Evolutionary conservation across 208 protist species (phyloP), one percentile per base, ranked within the genome.

Genomic region (Jaenimonas drosophilae): DNA sequence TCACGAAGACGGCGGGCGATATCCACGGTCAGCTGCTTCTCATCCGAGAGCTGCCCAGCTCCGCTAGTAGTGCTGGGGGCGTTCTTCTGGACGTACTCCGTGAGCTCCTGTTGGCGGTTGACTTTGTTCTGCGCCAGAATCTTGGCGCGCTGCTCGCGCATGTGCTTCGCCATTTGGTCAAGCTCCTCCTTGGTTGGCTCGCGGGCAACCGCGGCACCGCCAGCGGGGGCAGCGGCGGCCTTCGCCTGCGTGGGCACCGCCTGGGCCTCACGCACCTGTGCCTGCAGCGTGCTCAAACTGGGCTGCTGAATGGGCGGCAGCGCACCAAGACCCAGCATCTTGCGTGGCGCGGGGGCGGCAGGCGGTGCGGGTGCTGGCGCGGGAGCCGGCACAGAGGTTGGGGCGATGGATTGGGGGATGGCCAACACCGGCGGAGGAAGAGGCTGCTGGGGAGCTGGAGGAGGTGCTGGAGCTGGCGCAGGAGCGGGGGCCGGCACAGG

Each of bases 1-100:
- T 80, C 78, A 34, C 83, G 83, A 17, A 92, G 66, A 11, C 83
- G 77, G 0, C 73, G 75, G n/a, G 78, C 83, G 29, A 92, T 76
- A 26, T 88, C 78, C 9, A 92, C 49, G 3, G 73, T 92, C 49
- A 92, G 57, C 34, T 88, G 63, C 41, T 75, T 74, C 29, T 59
- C 59, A 17, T 41, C 49, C 27, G 49, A 43, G 21, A 59, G 52
- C 6, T 49, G 21, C 26, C 47, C 49, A 19, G 33, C 54, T 4
- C 24, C 51, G 9, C 19, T 24, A 21, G 11, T 28, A 27, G 50
- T 11, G 16, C 44, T 51, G 32, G 38, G 53, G 36, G 54, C 65
- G 34, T 77, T 61, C 38, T 62, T 52, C 11, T 49, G 25, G 2
- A 66, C 59, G 59, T 76, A 94, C 12, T 79, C 56, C 24, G 64